Conservation (phyloP, 2,329 filamentous ascomycete species). For the Fusarium sacchari region DNA sequence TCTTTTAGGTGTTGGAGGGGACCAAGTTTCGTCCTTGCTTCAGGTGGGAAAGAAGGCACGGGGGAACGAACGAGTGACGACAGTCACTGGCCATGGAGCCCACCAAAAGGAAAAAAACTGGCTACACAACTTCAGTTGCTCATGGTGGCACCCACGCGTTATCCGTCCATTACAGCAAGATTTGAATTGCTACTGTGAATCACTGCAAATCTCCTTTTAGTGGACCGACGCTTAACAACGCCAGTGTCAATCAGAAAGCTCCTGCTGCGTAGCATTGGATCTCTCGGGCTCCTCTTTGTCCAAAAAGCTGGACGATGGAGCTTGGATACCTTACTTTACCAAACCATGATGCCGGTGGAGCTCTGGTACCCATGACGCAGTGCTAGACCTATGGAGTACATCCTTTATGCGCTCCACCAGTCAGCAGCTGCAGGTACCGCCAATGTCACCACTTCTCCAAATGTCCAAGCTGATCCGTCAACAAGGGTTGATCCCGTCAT, state of each 20-base stretch:
- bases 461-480: conserved; percentile 25
- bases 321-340: conserved; percentile 20
- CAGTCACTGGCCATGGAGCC: conserved; percentile 20
- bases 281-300: not conserved
- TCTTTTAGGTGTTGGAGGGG: conserved; percentile 26
- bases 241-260: conserved; percentile 11
- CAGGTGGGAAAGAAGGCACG: conserved; percentile 11
- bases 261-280: not conserved
- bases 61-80: conserved; percentile 23
- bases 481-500: conserved; percentile 34
- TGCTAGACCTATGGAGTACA: conserved; percentile 27
- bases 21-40: conserved; percentile 29
- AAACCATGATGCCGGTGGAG: conserved; percentile 35
- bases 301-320: conserved; percentile 29
- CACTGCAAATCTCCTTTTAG: conserved; percentile 5
- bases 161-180: not conserved
- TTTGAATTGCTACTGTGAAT: not conserved
- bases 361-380: conserved; percentile 38
- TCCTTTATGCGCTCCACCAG: not conserved
- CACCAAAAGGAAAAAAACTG: conserved; percentile 16
- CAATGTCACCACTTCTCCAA: conserved; percentile 22
- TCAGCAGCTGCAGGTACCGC: conserved; percentile 21
- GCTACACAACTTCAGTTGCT: not conserved
- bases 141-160: not conserved
- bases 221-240: conserved; percentile 22